Evolutionary conservation across 164 flowering plant genomes (phyloP).

Genomic region (Amborella trichopoda): DNA sequence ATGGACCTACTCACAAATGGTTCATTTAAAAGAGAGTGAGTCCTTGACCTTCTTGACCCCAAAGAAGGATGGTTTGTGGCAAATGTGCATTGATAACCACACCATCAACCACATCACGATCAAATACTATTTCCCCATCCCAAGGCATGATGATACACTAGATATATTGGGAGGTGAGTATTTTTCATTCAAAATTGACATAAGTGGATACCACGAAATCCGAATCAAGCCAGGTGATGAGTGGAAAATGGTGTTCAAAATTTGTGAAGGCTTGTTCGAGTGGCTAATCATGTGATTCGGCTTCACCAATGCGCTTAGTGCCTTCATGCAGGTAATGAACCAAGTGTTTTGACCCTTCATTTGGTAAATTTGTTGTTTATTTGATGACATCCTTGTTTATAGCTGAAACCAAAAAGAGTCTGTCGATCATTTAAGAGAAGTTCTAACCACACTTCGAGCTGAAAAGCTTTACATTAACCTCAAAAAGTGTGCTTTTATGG

Average conservation of each 20-base stretch:
- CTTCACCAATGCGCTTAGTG: constrained; percentile 5
- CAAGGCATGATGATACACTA: constrained; percentile 5
- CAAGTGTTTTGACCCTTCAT: constrained; percentile 5
- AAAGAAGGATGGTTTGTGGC: constrained; percentile 7
- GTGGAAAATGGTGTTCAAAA: constrained; percentile 6
- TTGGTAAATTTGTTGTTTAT: too few species aligned
- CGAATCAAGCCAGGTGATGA: constrained; percentile 3
- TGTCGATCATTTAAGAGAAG: too few species aligned
- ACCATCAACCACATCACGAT: neutral
- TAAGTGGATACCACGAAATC: neutral
- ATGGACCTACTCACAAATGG: too few species aligned
- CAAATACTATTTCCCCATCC: constrained; percentile 1
- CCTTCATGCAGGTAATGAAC: constrained; percentile 3
- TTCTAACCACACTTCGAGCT: too few species aligned
- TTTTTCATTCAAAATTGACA: constrained; percentile 3
- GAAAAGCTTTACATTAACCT: too few species aligned
- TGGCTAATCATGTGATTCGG: constrained; percentile 6
- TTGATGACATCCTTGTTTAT: too few species aligned
- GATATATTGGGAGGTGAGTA: neutral
- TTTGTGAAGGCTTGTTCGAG: constrained; percentile 1
- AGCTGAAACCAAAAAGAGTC: too few species aligned
- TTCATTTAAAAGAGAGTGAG: too few species aligned
- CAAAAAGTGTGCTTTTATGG: too few species aligned
- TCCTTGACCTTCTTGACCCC: neutral
- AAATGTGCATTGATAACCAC: constrained; percentile 3